A percentile compares a stretch with the other conserved stretches of the same genome.
Evolutionary conservation across 257 asterid genomes (phyloP).

Genomic region (Fraxinus anomala): DNA sequence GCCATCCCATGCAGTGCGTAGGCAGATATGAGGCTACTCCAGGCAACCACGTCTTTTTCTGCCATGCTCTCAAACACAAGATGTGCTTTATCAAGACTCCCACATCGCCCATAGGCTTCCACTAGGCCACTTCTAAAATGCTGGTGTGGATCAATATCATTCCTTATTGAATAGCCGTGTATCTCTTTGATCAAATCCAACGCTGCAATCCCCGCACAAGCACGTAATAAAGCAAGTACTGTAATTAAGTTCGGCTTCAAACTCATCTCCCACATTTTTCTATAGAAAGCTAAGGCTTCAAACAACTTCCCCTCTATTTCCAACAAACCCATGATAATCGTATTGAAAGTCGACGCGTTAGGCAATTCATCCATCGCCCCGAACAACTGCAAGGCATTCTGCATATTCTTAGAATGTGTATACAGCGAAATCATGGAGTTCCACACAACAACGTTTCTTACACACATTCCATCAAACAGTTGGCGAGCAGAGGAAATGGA

Average conservation of each 20-base stretch:
- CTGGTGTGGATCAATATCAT: constrained; percentile 31
- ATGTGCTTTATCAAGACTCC: constrained; percentile 38
- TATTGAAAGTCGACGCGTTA: constrained; percentile 39
- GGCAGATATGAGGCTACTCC: constrained; percentile 58
- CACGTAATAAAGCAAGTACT: constrained; percentile 41
- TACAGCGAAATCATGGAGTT: constrained; percentile 49
- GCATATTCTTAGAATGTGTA: constrained; percentile 31
- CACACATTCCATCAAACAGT: constrained; percentile 44
- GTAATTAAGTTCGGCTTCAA: constrained; percentile 43
- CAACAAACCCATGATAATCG: constrained; percentile 41
- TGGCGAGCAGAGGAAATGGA: constrained; percentile 38
- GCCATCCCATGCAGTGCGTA: constrained; percentile 49
- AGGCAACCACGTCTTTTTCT: constrained; percentile 47
- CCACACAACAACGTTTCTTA: constrained; percentile 50
- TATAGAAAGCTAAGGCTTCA: constrained; percentile 36
- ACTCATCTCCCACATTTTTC: constrained; percentile 38
- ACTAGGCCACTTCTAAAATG: constrained; percentile 47
- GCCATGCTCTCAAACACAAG: constrained; percentile 36
- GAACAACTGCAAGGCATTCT: constrained; percentile 40
- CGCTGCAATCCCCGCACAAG: constrained; percentile 36
- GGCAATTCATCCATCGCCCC: constrained; percentile 41
- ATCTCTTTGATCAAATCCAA: constrained; percentile 45
- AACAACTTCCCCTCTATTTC: constrained; percentile 36
- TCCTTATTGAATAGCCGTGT: constrained; percentile 44
- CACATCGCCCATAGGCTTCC: constrained; percentile 55